Conservation (phyloP, 2,329 filamentous ascomycete species). For the Pyricularia grisea region DNA sequence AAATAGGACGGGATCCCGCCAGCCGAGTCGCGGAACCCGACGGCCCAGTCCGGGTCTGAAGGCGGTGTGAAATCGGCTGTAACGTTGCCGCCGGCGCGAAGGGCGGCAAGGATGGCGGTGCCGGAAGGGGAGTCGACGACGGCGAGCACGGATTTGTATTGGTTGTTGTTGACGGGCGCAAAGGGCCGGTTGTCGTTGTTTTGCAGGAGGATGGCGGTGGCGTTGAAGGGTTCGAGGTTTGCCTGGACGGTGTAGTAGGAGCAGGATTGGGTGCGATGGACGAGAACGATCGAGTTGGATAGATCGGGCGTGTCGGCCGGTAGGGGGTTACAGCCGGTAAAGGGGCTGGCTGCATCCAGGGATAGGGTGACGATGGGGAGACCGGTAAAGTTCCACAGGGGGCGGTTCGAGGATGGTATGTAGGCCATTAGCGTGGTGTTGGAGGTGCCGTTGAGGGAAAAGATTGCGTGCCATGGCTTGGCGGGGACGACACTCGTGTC, state of each 20-base stretch:
- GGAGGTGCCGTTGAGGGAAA: slow-evolving; percentile 2
- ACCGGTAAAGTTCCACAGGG: slow-evolving; percentile 10
- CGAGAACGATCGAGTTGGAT: slow-evolving; percentile 28
- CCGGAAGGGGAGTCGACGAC: slow-evolving; percentile 11
- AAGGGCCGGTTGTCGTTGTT: slow-evolving; percentile 25
- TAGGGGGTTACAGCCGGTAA: slow-evolving; percentile 29
- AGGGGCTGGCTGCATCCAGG: slow-evolving; percentile 11
- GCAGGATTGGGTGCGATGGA: slow-evolving; percentile 21
- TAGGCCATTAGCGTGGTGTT: slow-evolving; percentile 9
- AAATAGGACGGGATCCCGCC: slow-evolving; percentile 23
- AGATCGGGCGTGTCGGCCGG: slow-evolving; percentile 27
- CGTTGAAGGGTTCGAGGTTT: slow-evolving; percentile 20
- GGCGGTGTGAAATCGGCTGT: slow-evolving; percentile 29
- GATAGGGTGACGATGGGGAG: slow-evolving; percentile 16
- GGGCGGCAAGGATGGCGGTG: slow-evolving; percentile 19
- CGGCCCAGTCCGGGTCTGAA: slow-evolving; percentile 12
- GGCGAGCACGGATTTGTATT: not conserved
- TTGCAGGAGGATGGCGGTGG: slow-evolving; percentile 22
- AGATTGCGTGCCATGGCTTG: slow-evolving; percentile 10
- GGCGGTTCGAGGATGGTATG: slow-evolving; percentile 7
- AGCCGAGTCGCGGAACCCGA: slow-evolving; percentile 18
- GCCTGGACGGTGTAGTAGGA: slow-evolving; percentile 13
- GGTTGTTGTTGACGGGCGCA: not conserved
- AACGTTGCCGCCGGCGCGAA: slow-evolving; percentile 19
- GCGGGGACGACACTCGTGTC: slow-evolving; percentile 14